phyloP scores from a whole-genome alignment of 352 stramenopile genomes.

The Pythium aphanidermatum region DNA sequence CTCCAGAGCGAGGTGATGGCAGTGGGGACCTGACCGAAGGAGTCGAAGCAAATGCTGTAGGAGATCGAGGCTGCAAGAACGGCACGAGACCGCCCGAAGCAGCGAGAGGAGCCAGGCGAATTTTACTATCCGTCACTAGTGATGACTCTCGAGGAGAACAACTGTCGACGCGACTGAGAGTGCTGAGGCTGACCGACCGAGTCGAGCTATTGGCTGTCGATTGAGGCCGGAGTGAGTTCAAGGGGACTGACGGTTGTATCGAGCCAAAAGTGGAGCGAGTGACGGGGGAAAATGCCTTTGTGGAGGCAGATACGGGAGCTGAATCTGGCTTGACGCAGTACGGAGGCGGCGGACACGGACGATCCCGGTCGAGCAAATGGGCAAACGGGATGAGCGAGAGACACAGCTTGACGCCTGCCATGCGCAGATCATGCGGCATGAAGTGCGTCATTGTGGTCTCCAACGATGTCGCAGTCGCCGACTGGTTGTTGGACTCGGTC shows the following conservation, averaged over 20 bases:
- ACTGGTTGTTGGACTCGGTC: not conserved
- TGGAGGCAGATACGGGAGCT: too few species aligned
- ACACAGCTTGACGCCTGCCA: constrained; percentile 45
- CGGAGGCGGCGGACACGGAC: not conserved
- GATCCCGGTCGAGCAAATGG: constrained; percentile 44
- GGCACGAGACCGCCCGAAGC: not conserved
- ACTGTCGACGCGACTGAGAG: too few species aligned
- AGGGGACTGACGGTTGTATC: too few species aligned
- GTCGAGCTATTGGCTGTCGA: too few species aligned
- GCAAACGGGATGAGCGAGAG: constrained; percentile 53
- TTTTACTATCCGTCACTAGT: constrained; percentile 3
- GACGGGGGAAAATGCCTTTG: too few species aligned
- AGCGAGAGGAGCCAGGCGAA: constrained; percentile 11
- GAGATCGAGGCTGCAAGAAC: constrained; percentile 3
- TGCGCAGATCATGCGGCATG: constrained; percentile 41
- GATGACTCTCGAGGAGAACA: not conserved
- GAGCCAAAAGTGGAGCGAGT: too few species aligned
- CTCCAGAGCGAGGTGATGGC: not conserved
- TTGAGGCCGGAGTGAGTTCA: too few species aligned
- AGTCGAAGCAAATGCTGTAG: too few species aligned
- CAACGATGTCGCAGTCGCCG: not conserved
- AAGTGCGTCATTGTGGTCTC: constrained; percentile 30
- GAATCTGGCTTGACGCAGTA: too few species aligned
- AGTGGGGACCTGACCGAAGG: not conserved
- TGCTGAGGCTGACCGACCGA: too few species aligned